Evolutionary conservation across 768 basidiomycete genomes (phyloP), one percentile per base, ranked within the genome.

Genomic region (Lactarius pseudohatsudake): DNA sequence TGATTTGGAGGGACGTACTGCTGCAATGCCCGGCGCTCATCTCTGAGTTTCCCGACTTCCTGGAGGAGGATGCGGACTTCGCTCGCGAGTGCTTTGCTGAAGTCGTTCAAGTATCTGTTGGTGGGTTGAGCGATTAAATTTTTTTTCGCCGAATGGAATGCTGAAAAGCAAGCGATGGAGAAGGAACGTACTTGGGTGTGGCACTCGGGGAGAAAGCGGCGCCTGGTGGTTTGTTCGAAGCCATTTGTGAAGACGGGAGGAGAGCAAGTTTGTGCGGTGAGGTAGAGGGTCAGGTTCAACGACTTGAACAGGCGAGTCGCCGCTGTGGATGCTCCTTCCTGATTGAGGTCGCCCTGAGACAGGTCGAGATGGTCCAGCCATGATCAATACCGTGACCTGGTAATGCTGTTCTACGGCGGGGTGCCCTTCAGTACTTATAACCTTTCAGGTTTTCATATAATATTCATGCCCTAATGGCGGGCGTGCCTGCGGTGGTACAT

Each of bases 1-100:
- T 1, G n/a, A 32, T 11, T 38, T 3, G 28, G 38, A 4, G n/a
- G 34, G 59, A 79, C 81, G 71, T 67, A 85, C 85, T 82, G 83
- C 66, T 86, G 85, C 65, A 86, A 75, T 54, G 82, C 80, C 36
- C 84, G 75, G 54, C 85, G 81, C 73, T 86, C 85, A 62, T 86
- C 85, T 60, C 85, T 79, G 30, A 86, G 79, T 70, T 86, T 84
- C 30, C 85, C 85, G 20, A 86, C 85, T 70, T 86, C 85, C 26
- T 81, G 81, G 30, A 86, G 80, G 18, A 86, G 79, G 62, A 86
- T 85, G 41, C 85, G 82, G n/a, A 86, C 84, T 73, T 86, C 85
- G 62, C 80, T 75, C 10, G 85, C 85, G 45, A 86, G 81, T 1
- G 85, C 85, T 70, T 86, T 86, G 75, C 84, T 85, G 72, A 86